A percentile compares a stretch with the other conserved stretches of the same genome.
These are phyloP conservation scores for Psilocybe sp. DNA, from an alignment of 768 basidiomycete species.

Conservation along the genomic window DNA sequence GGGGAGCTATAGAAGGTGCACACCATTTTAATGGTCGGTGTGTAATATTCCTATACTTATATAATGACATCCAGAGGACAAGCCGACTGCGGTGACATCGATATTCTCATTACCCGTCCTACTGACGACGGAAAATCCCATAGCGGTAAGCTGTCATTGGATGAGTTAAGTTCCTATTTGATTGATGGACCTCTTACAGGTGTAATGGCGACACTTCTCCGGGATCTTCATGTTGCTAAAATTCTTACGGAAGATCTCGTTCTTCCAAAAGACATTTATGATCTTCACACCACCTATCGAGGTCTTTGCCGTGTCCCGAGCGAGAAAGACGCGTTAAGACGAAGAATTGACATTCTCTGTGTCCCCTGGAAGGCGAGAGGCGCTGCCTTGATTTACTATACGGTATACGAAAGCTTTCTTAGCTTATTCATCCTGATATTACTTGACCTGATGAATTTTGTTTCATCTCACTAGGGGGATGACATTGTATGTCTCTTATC, in stretches of 20 bases:
- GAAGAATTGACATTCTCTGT: conserved; percentile 83
- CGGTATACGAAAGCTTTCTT: conserved; percentile 41
- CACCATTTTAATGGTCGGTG: neutral
- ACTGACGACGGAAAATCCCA: conserved; percentile 74
- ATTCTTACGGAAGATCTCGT: conserved; percentile 83
- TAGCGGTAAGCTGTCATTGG: conserved; percentile 41
- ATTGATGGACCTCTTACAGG: conserved; percentile 34
- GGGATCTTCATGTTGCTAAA: conserved; percentile 47
- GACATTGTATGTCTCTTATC: conserved; percentile 64
- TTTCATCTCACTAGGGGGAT: conserved; percentile 57
- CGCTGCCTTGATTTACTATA: conserved; percentile 90
- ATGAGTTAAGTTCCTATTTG: neutral
- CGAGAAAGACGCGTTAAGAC: conserved; percentile 38
- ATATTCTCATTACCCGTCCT: conserved; percentile 81
- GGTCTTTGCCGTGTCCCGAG: conserved; percentile 68
- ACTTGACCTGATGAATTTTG: conserved; percentile 1
- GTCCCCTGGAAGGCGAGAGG: conserved; percentile 80
- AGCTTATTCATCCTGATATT: neutral
- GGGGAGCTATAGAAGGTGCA: conserved; percentile 83
- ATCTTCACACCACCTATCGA: conserved; percentile 76
- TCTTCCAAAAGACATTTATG: conserved; percentile 61
- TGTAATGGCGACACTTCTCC: conserved; percentile 57
- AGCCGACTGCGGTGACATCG: conserved; percentile 85
- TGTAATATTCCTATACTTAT: neutral
- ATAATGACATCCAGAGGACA: conserved; percentile 70